These are phyloP conservation scores for Psilocybe sp. DNA, from an alignment of 768 basidiomycete species.

Conservation along the genomic window DNA sequence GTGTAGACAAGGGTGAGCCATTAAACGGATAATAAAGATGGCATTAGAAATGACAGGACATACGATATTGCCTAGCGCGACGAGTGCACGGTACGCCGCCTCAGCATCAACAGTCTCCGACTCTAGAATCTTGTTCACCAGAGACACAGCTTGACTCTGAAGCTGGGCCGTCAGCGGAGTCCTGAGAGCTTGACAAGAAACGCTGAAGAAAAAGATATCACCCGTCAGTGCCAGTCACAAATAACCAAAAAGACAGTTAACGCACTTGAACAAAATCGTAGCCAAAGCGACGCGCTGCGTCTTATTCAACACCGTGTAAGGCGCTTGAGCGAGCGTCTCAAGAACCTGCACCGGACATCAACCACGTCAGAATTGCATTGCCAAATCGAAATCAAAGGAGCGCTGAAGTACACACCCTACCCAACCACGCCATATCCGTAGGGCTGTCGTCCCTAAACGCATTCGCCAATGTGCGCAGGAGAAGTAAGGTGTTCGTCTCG, in stretches of 20 bases:
- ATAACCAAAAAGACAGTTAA: constrained; percentile 6
- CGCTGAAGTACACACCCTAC: constrained; percentile 44
- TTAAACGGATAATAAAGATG: not conserved
- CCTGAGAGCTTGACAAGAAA: constrained; percentile 58
- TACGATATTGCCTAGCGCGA: constrained; percentile 75
- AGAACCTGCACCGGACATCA: constrained; percentile 45
- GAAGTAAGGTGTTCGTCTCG: constrained; percentile 83
- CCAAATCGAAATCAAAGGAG: not conserved
- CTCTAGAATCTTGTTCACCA: constrained; percentile 42
- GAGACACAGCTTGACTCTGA: constrained; percentile 39
- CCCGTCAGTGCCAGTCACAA: not conserved
- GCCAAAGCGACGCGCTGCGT: constrained; percentile 73
- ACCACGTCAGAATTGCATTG: not conserved
- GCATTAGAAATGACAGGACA: constrained; percentile 15
- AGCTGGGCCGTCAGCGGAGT: constrained; percentile 35
- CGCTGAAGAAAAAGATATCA: constrained; percentile 35
- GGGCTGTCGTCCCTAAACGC: constrained; percentile 56
- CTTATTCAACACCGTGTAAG: constrained; percentile 60
- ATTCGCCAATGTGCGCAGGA: constrained; percentile 80
- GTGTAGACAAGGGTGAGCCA: not conserved
- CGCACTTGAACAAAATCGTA: constrained; percentile 88
- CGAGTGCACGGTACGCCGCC: constrained; percentile 65
- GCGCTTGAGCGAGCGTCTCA: constrained; percentile 44
- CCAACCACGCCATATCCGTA: constrained; percentile 41
- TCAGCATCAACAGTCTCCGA: constrained; percentile 60